Conservation (phyloP, 2,329 filamentous ascomycete genomes). For the Claviceps sp. region DNA sequence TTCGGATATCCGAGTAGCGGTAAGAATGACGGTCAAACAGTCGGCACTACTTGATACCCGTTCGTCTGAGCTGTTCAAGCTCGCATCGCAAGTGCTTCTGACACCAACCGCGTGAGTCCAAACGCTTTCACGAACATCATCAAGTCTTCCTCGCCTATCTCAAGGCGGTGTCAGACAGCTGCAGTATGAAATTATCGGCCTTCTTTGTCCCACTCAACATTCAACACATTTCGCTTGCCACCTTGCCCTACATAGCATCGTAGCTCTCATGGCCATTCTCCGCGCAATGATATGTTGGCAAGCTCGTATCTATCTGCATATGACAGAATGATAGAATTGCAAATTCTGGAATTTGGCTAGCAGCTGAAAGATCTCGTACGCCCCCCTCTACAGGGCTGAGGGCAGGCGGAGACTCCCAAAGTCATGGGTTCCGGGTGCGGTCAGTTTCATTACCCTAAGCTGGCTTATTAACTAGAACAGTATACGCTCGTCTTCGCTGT, state of each 20-base stretch:
- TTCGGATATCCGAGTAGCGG: too few species aligned
- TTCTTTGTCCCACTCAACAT: background rate
- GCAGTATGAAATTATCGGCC: background rate
- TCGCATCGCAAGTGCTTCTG: too few species aligned
- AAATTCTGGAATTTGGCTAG: background rate
- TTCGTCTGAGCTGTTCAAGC: too few species aligned
- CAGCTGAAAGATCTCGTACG: background rate
- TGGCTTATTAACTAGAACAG: background rate
- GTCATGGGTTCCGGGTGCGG: background rate
- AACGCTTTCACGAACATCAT: background rate
- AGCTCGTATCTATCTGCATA: background rate
- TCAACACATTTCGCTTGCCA: background rate
- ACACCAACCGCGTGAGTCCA: background rate
- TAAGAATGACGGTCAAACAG: too few species aligned
- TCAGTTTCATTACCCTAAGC: background rate
- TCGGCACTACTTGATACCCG: too few species aligned
- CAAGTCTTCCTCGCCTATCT: background rate
- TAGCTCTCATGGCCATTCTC: background rate
- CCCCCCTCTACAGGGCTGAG: background rate
- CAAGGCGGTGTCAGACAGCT: background rate
- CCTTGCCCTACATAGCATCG: background rate
- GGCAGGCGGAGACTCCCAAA: background rate
- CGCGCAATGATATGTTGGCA: background rate
- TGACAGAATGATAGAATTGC: too few species aligned
- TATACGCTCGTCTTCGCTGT: background rate